Evolutionary conservation across 2,329 filamentous ascomycete species (phyloP).

Genomic region (Tolypocladium nubicola): DNA sequence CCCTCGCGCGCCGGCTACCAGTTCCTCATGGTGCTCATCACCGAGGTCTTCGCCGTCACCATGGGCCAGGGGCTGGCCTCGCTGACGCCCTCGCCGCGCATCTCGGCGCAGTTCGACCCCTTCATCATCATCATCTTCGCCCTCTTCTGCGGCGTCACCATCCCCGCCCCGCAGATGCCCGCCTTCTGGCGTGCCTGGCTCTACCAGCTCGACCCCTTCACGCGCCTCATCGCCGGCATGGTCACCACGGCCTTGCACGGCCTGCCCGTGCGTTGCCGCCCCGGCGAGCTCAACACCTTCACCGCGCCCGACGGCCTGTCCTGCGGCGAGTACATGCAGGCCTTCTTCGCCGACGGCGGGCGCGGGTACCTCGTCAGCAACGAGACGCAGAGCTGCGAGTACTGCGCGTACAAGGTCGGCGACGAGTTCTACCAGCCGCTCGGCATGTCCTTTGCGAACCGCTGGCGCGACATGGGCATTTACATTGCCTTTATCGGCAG

Average conservation of each 20-base stretch:
- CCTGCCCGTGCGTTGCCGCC: slow-evolving; percentile 48
- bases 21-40: slow-evolving; percentile 76
- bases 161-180: slow-evolving; percentile 68
- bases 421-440: slow-evolving; percentile 69
- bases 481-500: slow-evolving; percentile 64
- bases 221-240: slow-evolving; percentile 69
- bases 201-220: slow-evolving; percentile 76
- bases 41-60: slow-evolving; percentile 75
- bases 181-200: slow-evolving; percentile 71
- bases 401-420: slow-evolving; percentile 72
- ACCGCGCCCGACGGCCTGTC: slow-evolving; percentile 51
- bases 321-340: slow-evolving; percentile 66
- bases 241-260: slow-evolving; percentile 67
- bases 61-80: slow-evolving; percentile 68
- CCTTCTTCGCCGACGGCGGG: slow-evolving; percentile 59
- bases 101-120: slow-evolving; percentile 70
- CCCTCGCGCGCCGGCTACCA: slow-evolving; percentile 68
- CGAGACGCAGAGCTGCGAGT: slow-evolving; percentile 57
- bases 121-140: slow-evolving; percentile 75
- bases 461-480: slow-evolving; percentile 80
- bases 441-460: slow-evolving; percentile 52
- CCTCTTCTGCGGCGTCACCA: slow-evolving; percentile 80
- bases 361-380: slow-evolving; percentile 62
- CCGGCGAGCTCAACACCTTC: slow-evolving; percentile 57
- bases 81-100: slow-evolving; percentile 67